Percentiles rank a stretch among this genome's conserved stretches.
Evolutionary conservation across 495 filamentous ascomycete species (phyloP).

Genomic region (Aspergillus cristatus): DNA sequence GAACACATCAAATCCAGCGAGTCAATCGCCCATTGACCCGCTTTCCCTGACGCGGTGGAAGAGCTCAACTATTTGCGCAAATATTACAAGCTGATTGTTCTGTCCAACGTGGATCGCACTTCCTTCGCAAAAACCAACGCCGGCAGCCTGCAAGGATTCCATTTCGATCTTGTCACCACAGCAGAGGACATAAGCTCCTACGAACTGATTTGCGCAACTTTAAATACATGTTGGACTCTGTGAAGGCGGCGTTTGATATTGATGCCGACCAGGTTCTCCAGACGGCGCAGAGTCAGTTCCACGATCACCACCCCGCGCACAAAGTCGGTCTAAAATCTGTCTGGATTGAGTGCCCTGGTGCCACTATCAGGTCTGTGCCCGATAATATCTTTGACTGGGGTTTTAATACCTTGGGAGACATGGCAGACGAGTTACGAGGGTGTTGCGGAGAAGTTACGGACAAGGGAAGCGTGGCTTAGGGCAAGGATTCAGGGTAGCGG

Average conservation of each 20-base stretch:
- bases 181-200: constrained; percentile 69
- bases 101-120: constrained; percentile 61
- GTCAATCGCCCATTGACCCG: constrained; percentile 49
- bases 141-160: constrained; percentile 36
- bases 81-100: constrained; percentile 58
- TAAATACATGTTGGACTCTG: constrained; percentile 47
- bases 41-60: constrained; percentile 56
- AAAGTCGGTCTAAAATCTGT: constrained; percentile 51
- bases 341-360: constrained; percentile 58
- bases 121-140: constrained; percentile 48
- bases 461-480: too few relatives aligned
- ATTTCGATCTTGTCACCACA: constrained; percentile 65
- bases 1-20: constrained; percentile 37
- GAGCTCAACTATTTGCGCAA: constrained; percentile 46
- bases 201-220: constrained; percentile 66
- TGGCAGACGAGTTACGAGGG: too few relatives aligned
- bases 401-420: constrained; percentile 59
- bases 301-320: constrained; percentile 63
- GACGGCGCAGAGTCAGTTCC: constrained; percentile 58
- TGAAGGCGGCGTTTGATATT: constrained; percentile 45
- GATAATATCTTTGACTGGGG: constrained; percentile 44
- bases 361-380: constrained; percentile 31
- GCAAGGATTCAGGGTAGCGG: too few relatives aligned
- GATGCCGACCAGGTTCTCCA: constrained; percentile 50
- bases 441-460: too few relatives aligned